Evolutionary conservation across 345 rosid species (phyloP).

Genomic region (Cochlearia excelsa): DNA sequence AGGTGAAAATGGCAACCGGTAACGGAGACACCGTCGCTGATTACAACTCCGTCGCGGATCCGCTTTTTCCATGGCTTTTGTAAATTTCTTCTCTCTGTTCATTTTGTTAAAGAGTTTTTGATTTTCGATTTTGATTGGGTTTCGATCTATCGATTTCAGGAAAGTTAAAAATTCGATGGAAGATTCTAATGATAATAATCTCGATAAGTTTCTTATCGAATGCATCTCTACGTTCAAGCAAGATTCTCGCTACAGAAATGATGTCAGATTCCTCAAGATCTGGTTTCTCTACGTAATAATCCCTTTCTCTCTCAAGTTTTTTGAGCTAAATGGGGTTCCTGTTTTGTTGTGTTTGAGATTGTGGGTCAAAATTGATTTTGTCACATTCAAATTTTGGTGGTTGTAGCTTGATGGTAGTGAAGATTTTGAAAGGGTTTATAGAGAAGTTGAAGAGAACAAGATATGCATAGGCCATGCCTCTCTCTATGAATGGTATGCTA

Average conservation of each 20-base stretch:
- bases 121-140: not conserved
- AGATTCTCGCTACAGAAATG: slow-evolving; percentile 55
- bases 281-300: slow-evolving; percentile 76
- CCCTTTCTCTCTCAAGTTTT: not conserved
- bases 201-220: slow-evolving; percentile 46
- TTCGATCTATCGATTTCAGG: slow-evolving; percentile 40
- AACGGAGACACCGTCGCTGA: slow-evolving; percentile 29
- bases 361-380: not conserved
- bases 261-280: slow-evolving; percentile 88
- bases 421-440: slow-evolving; percentile 53
- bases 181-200: slow-evolving; percentile 43
- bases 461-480: slow-evolving; percentile 48
- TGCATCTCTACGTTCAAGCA: slow-evolving; percentile 60
- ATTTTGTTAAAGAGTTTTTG: not conserved
- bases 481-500: slow-evolving; percentile 78
- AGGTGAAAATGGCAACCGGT: slow-evolving; percentile 10
- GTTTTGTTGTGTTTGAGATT: not conserved
- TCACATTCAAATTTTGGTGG: not conserved
- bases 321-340: not conserved
- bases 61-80: slow-evolving; percentile 65
- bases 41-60: slow-evolving; percentile 35
- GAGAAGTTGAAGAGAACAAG: slow-evolving; percentile 55
- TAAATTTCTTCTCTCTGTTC: slow-evolving; percentile 12
- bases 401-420: slow-evolving; percentile 59
- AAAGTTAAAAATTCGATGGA: slow-evolving; percentile 47